Base-by-base conservation (phyloP, 1,284 basidiomycete species). In the Rhizoctonia solani region DNA sequence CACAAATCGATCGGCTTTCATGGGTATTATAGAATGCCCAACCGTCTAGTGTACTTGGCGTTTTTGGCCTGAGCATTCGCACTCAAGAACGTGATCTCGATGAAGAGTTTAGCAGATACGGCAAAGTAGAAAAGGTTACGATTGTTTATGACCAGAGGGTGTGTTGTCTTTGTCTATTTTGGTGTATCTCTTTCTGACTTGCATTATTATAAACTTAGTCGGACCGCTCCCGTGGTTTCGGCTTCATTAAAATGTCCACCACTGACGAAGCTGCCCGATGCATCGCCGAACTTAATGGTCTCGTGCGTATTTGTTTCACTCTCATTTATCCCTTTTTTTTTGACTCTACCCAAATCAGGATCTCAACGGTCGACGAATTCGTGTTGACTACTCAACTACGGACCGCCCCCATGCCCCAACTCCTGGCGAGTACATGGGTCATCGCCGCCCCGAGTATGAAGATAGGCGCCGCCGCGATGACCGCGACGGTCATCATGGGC, bases 71-170 rank as follows among this genome's bases (percentile, higher is more conserved):
- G 47, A 95, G 93, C 72, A 96, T 99, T 70, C 87, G 95, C 68
- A 98, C 96, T 2, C 86, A 88, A 68, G 97, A 99, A 77, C 86
- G 90, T 47, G 96, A 98, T 76, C 81, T 99, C 54, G 92, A 98
- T 73, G 90, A 96, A 71, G 95, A 98, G 77, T 99, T 99, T 74
- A 85, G 81, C 73, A 85, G 92, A 50, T 92, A 88, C 72, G 95
- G 95, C 23, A 85, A 87, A 29, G 95, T 98, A 58, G 93, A 96
- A 74, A 98, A 98, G 79, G 94, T 95, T 39, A 92, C 91, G 58
- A 95, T 99, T 72, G 97, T 99, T n/a, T 98, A 98, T 76, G 96
- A 99, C 79, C 95, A 98, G 77, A 83, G 95, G 75, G 95, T 97
- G 75, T 75, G 93, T 76, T 80, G 21, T 21, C 42, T 1, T 25